Percentiles rank a stretch among this genome's conserved stretches.
Conservation (phyloP, 2,329 filamentous ascomycete genomes). For the Pseudogymnoascus sp. region DNA sequence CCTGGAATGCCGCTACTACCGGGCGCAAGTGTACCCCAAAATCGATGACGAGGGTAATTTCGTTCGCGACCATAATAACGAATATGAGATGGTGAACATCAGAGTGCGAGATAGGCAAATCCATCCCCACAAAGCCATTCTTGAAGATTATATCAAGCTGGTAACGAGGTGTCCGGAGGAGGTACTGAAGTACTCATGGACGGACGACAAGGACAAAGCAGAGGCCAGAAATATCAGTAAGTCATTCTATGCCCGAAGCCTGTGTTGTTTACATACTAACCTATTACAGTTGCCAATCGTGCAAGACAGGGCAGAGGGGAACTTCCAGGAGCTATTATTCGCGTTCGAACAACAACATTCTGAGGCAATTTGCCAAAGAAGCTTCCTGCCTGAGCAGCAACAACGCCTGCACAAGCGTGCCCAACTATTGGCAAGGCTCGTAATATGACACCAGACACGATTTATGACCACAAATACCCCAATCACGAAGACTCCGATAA, state of each 20-base stretch:
- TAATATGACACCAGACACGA: not conserved
- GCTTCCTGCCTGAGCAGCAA: not conserved
- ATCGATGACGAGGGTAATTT: constrained; percentile 1
- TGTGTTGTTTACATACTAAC: not conserved
- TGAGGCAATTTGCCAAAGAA: constrained; percentile 1
- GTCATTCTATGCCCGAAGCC: not conserved
- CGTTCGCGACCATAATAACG: not conserved
- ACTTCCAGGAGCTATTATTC: not conserved
- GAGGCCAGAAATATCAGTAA: not conserved
- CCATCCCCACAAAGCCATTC: not conserved
- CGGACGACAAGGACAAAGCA: not conserved
- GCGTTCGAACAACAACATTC: not conserved
- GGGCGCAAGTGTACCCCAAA: not conserved
- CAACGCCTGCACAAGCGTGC: not conserved
- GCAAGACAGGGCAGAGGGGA: not conserved
- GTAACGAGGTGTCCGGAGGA: not conserved
- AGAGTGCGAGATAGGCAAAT: not conserved
- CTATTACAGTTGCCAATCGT: constrained; percentile 2
- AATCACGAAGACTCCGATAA: not conserved
- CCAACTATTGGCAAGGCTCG: not conserved
- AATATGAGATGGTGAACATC: not conserved
- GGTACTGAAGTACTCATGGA: constrained; percentile 2
- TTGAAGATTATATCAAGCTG: constrained; percentile 7
- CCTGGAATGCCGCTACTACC: constrained; percentile 9
- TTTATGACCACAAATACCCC: constrained; percentile 1